Conservation (phyloP, 164 flowering plant genomes). For the Magnolia kwangsiensis region DNA sequence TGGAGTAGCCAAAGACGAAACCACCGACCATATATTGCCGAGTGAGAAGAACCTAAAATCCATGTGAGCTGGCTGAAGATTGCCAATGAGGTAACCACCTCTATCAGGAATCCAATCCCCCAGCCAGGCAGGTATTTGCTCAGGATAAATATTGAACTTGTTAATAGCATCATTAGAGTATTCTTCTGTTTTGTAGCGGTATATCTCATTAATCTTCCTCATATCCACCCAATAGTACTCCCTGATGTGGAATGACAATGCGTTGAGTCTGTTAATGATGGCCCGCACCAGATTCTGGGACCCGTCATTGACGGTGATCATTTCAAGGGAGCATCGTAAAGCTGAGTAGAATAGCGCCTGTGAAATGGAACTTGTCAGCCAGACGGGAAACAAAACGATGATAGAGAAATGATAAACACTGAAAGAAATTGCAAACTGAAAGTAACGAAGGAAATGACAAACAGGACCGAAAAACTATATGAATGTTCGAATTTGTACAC, state of each 20-base stretch:
- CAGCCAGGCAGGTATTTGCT: slow-evolving; percentile 82
- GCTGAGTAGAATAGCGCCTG: slow-evolving; percentile 87
- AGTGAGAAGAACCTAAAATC: slow-evolving; percentile 90
- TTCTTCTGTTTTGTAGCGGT: slow-evolving; percentile 88
- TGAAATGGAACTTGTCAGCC: not conserved
- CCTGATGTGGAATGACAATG: slow-evolving; percentile 80
- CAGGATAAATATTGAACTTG: slow-evolving; percentile 92
- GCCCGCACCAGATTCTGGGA: slow-evolving; percentile 65
- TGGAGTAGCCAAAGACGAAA: slow-evolving; percentile 78
- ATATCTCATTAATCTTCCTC: slow-evolving; percentile 82
- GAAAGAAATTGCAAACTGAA: not conserved
- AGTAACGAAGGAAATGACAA: not conserved
- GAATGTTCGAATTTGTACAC: no score
- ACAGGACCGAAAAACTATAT: not conserved
- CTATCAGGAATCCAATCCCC: slow-evolving; percentile 87
- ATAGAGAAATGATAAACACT: not conserved
- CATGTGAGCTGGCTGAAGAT: slow-evolving; percentile 92
- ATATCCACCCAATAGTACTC: slow-evolving; percentile 86
- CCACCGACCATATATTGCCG: slow-evolving; percentile 79
- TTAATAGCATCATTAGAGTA: slow-evolving; percentile 80
- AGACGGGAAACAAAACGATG: not conserved
- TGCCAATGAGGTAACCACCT: slow-evolving; percentile 83
- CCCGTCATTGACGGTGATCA: slow-evolving; percentile 61
- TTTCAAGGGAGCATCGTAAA: slow-evolving; percentile 74
- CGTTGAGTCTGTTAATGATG: slow-evolving; percentile 80